Conservation (phyloP, 345 rosid genomes). For the Citrus unshiu region DNA sequence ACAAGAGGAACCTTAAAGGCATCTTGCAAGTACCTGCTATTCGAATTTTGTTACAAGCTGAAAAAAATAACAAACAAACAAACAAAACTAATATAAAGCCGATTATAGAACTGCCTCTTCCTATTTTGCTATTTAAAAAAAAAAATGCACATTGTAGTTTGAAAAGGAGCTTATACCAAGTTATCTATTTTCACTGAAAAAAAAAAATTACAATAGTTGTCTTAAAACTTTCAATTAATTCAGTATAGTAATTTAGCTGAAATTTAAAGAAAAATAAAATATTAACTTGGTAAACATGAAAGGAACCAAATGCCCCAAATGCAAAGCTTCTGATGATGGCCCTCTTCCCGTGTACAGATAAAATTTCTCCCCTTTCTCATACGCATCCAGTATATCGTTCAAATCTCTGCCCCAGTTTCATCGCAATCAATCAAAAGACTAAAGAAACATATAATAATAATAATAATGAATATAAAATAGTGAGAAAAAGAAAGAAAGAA, state of each 20-base stretch:
- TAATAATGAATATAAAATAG: neutral
- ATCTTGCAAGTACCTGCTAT: slow-evolving; percentile 67
- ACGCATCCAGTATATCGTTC: slow-evolving; percentile 69
- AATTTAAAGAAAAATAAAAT: neutral
- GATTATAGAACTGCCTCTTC: neutral
- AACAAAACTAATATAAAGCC: neutral
- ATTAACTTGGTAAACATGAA: slow-evolving; percentile 93
- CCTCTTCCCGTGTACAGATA: slow-evolving; percentile 94
- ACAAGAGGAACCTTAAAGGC: slow-evolving; percentile 93
- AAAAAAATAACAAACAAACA: too few relatives aligned
- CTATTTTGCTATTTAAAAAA: neutral
- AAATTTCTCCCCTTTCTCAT: slow-evolving; percentile 77
- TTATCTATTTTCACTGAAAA: neutral
- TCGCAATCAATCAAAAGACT: neutral
- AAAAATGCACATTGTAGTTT: neutral
- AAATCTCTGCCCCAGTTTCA: slow-evolving; percentile 47
- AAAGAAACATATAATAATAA: neutral
- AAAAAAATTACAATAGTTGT: neutral
- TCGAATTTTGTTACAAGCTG: too few relatives aligned
- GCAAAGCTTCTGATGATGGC: slow-evolving; percentile 93
- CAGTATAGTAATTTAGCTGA: neutral
- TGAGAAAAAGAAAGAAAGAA: neutral
- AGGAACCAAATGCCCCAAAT: slow-evolving; percentile 89
- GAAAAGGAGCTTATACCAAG: neutral
- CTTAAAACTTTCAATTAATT: neutral